Base-by-base conservation (phyloP, 805 yeast genomes). In the Candida montana region DNA sequence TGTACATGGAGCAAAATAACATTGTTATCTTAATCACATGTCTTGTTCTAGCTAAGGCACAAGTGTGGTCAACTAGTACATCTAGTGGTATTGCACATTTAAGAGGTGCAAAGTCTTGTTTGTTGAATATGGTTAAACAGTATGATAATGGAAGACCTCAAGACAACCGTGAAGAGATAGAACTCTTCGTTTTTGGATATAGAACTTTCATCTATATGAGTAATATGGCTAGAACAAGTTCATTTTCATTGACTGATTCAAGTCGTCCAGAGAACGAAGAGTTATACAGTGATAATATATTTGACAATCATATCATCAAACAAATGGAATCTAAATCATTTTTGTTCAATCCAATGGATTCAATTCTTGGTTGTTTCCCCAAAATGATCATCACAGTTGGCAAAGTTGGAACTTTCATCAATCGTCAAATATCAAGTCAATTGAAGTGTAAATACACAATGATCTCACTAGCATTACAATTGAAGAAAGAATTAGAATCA, bases 91-190 rank as follows among this genome's bases (percentile, higher is more conserved):
- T 33, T 9, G 19, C 36, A 11, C 36, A 33, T 23, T 23, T 33
- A 33, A 33, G 36, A 33, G 36, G 36, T 15, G 36, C 36, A 4
- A 33, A 33, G 16, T 33, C 36, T 10, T 33, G 36, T 23, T 23
- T 33, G 20, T 16, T 33, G 15, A 33, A 33, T 10, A 21, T 33
- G 10, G 29, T 33, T 23, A 33, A 23, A 23, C 23, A 27, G 16
- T 33, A 33, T 33, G 36, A 33, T 12, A n/a, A 17, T n/a, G 29
- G 36, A 10, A 33, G 23, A 5, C 15, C 29, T 15, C n/a, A 24
- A 9, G 23, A 33, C 15, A 16, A 23, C 23, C 16, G 10, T 15
- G 29, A 33, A 33, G 36, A 33, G 6, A 15, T 33, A 3, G 36
- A 33, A 23, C 23, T 33, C 10, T 33, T 33, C 23, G 36, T 33